Percentiles rank a stretch among this genome's conserved stretches.
Evolutionary conservation across 176 grass and related monocot species (phyloP).

Genomic region (Cymbopogon citratus): DNA sequence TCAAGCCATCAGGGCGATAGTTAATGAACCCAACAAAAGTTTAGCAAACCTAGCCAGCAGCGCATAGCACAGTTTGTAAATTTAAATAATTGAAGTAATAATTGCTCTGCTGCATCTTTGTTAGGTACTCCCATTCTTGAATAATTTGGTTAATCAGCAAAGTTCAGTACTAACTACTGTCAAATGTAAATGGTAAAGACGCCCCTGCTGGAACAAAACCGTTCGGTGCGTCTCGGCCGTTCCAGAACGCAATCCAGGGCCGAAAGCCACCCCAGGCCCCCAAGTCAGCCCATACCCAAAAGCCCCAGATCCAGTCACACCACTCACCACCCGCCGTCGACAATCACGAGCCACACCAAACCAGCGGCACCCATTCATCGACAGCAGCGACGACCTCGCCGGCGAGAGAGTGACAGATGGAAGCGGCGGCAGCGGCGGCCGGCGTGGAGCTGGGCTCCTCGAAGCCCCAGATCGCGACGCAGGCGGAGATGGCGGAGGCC

Average conservation of each 20-base stretch:
- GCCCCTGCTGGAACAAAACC: no score
- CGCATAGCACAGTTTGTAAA: no score
- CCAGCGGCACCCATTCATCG: slow-evolving; percentile 22
- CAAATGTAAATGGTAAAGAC: no score
- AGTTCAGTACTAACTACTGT: no score
- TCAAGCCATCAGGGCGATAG: no score
- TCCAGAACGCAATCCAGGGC: background rate
- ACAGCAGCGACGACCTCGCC: slow-evolving; percentile 29
- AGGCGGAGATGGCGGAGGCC: slow-evolving; percentile 80
- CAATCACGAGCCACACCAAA: background rate
- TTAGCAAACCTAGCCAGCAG: no score
- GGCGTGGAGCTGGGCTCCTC: slow-evolving; percentile 74
- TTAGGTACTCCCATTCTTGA: no score
- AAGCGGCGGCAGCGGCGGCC: slow-evolving; percentile 54
- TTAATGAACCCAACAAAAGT: no score
- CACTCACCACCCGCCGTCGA: background rate
- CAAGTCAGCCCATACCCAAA: slow-evolving; percentile 15
- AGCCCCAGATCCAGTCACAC: background rate
- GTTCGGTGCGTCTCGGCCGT: background rate
- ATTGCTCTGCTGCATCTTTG: no score
- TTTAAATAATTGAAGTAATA: no score
- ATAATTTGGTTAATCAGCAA: no score
- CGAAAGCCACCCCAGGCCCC: background rate
- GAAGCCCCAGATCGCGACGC: slow-evolving; percentile 95
- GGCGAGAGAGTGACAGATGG: slow-evolving; percentile 31